Percentiles rank a stretch among this genome's conserved stretches.
These are phyloP conservation scores for Nicotiana undulata DNA, from an alignment of 257 asterid species.

Conservation along the genomic window DNA sequence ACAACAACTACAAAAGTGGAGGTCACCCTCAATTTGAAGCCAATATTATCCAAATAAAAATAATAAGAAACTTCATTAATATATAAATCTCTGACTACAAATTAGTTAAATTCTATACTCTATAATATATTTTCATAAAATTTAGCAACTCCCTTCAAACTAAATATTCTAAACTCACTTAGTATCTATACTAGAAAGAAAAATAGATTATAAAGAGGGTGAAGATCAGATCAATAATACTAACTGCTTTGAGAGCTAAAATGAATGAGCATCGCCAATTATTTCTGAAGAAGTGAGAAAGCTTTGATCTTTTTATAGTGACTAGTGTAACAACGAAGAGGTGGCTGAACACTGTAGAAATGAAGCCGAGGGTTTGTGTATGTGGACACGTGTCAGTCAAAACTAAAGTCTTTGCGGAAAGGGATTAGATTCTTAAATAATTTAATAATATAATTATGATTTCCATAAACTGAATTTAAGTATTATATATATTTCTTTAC, in stretches of 20 bases:
- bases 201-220: neutral
- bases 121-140: too few species aligned
- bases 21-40: neutral
- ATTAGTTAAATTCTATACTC: too few species aligned
- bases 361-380: neutral
- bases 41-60: too few species aligned
- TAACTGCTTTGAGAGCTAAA: slow-evolving; percentile 53
- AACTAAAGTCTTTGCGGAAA: too few species aligned
- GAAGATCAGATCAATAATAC: neutral
- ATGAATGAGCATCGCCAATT: slow-evolving; percentile 23
- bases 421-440: too few species aligned
- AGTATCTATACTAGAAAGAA: neutral
- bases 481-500: too few species aligned
- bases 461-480: neutral
- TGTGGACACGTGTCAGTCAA: neutral
- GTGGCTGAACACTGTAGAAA: slow-evolving; percentile 18
- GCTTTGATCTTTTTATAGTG: neutral
- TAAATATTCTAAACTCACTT: neutral
- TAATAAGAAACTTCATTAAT: too few species aligned
- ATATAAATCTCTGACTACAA: neutral
- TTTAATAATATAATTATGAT: neutral
- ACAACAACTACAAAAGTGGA: neutral
- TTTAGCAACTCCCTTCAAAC: neutral
- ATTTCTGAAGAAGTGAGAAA: neutral
- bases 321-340: slow-evolving; percentile 10